Evolutionary conservation across 345 rosid species (phyloP).

Genomic region (Bruguiera parviflora): DNA sequence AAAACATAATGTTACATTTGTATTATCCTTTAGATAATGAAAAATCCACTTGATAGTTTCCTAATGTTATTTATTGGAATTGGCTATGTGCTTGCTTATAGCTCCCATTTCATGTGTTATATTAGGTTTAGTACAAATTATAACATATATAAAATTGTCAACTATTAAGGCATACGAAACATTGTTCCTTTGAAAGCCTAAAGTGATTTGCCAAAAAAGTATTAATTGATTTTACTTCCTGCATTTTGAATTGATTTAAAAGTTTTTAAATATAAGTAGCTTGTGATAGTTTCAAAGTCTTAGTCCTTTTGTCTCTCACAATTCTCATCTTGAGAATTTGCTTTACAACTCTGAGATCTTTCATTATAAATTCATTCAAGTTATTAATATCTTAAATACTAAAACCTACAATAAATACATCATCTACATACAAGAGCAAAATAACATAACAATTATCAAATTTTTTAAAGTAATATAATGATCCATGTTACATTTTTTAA

Average conservation of each 20-base stretch:
- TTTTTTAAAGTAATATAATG: not conserved
- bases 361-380: not conserved
- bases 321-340: not conserved
- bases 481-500: not conserved
- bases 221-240: not conserved
- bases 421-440: constrained; percentile 1
- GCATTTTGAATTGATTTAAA: no score
- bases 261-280: not conserved
- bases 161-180: not conserved
- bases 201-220: not conserved
- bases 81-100: not conserved
- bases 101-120: not conserved
- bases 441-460: not conserved
- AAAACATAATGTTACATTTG: not conserved
- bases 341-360: not conserved
- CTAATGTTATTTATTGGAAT: not conserved
- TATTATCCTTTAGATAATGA: not conserved
- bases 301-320: not conserved
- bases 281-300: not conserved
- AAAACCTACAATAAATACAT: not conserved
- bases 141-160: not conserved
- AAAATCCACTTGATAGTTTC: not conserved
- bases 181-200: not conserved
- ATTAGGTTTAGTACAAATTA: not conserved
- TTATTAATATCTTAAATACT: not conserved